These are phyloP conservation scores for Skeletonema marinoi DNA, from an alignment of 108 stramenopile genomes.

Conservation along the genomic window DNA sequence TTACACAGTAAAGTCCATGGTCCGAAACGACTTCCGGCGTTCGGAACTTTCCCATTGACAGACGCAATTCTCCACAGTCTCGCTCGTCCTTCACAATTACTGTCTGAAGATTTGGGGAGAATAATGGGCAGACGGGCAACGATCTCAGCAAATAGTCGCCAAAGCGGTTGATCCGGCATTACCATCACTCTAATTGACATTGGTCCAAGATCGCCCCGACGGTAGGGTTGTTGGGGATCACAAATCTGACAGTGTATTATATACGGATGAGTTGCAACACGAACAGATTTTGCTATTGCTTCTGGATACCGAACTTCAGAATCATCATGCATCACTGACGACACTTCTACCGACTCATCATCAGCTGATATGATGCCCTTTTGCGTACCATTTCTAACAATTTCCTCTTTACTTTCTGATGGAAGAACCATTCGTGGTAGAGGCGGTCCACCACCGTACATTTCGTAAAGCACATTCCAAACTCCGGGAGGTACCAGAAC, in stretches of 20 bases:
- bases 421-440: conserved; percentile 77
- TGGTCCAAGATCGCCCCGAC: conserved; percentile 77
- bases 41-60: conserved; percentile 26
- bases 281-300: conserved; percentile 58
- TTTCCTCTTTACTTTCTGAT: conserved; percentile 6
- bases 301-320: conserved; percentile 25
- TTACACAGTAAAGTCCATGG: conserved; percentile 86
- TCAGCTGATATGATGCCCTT: conserved; percentile 13
- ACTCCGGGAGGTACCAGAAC: conserved; percentile 79
- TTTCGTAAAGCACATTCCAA: conserved; percentile 87
- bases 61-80: conserved; percentile 71
- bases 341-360: conserved; percentile 27
- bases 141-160: conserved; percentile 78
- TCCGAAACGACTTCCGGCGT: conserved; percentile 61
- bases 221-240: conserved; percentile 85
- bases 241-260: conserved; percentile 78
- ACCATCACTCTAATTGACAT: conserved; percentile 82
- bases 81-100: conserved; percentile 66
- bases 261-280: conserved; percentile 83
- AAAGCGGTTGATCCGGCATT: conserved; percentile 79
- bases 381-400: conserved; percentile 4
- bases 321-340: conserved; percentile 13
- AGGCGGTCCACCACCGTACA: conserved; percentile 90
- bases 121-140: conserved; percentile 70
- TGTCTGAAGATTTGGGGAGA: conserved; percentile 53